Evolutionary conservation across 169 alveolate genomes (phyloP).

Genomic region (Cryptosporidium bovis): DNA sequence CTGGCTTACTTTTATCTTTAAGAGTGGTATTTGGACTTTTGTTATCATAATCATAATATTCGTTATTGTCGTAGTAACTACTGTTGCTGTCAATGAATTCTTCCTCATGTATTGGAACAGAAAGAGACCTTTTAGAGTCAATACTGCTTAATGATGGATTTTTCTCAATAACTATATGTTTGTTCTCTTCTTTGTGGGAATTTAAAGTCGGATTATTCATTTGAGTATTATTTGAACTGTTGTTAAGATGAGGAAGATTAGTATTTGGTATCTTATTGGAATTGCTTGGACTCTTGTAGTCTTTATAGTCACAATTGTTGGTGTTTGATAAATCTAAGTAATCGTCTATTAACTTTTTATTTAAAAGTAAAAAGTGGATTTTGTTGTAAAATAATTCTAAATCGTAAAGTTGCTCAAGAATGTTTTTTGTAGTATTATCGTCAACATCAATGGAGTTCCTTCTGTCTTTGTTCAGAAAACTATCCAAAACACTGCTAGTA

Average conservation of each 20-base stretch:
- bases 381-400: conserved; percentile 8
- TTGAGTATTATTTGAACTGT: not conserved
- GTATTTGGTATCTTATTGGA: conserved; percentile 50
- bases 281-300: not conserved
- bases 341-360: not conserved
- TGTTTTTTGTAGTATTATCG: not conserved
- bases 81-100: not conserved
- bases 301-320: not conserved
- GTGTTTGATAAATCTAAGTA: not conserved
- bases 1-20: not conserved
- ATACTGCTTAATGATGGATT: not conserved
- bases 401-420: conserved; percentile 13
- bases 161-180: not conserved
- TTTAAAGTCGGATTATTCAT: not conserved
- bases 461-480: not conserved
- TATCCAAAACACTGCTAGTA: conserved; percentile 10
- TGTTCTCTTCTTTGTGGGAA: not conserved
- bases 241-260: conserved; percentile 17
- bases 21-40: too few relatives aligned
- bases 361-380: conserved; percentile 8
- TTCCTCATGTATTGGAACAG: conserved; percentile 47
- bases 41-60: not conserved
- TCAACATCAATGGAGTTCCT: not conserved
- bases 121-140: conserved; percentile 37
- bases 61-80: not conserved